Base-by-base conservation (phyloP, 148 eudicot genomes). In the Silene latifolia region DNA sequence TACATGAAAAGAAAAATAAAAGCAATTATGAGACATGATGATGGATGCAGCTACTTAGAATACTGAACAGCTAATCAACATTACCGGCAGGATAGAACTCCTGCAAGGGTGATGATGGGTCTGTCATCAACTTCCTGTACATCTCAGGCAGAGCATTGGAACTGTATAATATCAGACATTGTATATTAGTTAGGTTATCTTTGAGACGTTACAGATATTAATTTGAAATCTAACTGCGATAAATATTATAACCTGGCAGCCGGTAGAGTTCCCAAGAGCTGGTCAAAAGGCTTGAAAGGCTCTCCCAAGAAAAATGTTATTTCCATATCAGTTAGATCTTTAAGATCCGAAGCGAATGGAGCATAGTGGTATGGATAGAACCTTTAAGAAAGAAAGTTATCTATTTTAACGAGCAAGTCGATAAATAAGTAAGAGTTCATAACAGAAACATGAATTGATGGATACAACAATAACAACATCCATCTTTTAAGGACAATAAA, bases 301-400 rank as follows among this genome's bases (percentile, higher is more conserved):
- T 92, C 91, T 76, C 99, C 99, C 73, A 82, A 73, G 85, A 96
- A 92, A 88, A 96, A 96, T 18, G 93, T 90, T 63, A 96, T 96
- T 72, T 96, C 99, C 79, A 96, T 78, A 72, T 96, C 99, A 74
- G 85, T 84, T 72, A 96, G 81, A 73, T 87, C 97, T 84, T 92
- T 92, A 51, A 96, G 83, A 81, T 96, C 99, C 78, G 98, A 92
- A 66, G 99, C 99, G 83, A 96, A 96, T 58, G 99, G 99, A 79
- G 99, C 98, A 88, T 96, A 96, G 85, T 96, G 99, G 81, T 92
- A 92, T 44, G 99, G 99, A 76, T 96, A 96, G 75, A 86, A 96
- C 99, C 98, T 94, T 73, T 19, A 83, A 79, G 79, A 77, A 71
- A 67, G 23, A 77, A 66, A 27, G 69, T 47, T 5, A 57, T 27